Evolutionary conservation across 257 asterid genomes (phyloP), one percentile per base, ranked within the genome.

Genomic region (Solanum peruvianum): DNA sequence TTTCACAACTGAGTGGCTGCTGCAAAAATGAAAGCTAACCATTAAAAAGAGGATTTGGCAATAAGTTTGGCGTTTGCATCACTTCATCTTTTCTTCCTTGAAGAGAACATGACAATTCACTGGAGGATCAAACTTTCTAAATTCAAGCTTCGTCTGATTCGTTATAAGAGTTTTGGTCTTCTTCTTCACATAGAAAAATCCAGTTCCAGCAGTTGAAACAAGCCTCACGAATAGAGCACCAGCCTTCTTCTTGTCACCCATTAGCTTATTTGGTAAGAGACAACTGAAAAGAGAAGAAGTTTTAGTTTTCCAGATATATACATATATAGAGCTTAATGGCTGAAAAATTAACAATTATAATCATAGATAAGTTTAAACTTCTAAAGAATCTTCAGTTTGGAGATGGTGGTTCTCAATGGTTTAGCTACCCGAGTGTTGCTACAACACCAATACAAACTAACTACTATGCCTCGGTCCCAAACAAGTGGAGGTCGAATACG

Each of bases 101-200:
- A 76, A 76, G 23, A 76, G 20, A 76, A 76, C 83, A 41, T 76
- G 83, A 41, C 82, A 29, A 41, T 75, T 75, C 82, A 41, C 82
- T 41, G 21, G 82, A 75, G 82, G 82, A 75, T 62, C 86, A 62
- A 44, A 84, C 86, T 84, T 84, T 31, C 86, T 84, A 70, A 84
- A 84, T 29, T 84, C 86, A 62, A 84, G 77, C 52, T 84, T 62
- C 6, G 35, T 84, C 27, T 84, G 86, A 70, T 13, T 84, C 27
- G 39, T 84, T 84, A 62, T 9, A 7, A 84, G 60, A 9, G 33
- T 62, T 31, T 84, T 84, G 8, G 78, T 84, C 60, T 84, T 84
- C 78, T 84, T 84, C 78, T 84, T 84, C 35, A 84, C 86, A 84
- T 84, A 84, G 86, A 84, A 84, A 84, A 84, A 84, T 39, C 86